Base-by-base conservation (phyloP, 2,329 filamentous ascomycete genomes). In the Aspergillus proliferans region DNA sequence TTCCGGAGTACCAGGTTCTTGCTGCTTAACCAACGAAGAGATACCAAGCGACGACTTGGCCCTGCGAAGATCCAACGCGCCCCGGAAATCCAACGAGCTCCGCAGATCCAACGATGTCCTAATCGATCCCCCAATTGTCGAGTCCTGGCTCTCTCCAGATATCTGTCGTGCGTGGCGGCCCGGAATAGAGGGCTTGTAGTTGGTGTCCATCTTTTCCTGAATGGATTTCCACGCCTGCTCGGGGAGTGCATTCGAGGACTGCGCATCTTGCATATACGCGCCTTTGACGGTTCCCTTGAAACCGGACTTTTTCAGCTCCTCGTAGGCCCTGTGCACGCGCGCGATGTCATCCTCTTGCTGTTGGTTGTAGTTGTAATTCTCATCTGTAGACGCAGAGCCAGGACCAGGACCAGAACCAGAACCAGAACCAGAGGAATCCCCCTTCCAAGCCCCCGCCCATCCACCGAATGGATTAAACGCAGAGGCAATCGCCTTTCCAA, bases 381-480 rank as follows among this genome's bases (percentile, higher is more conserved):
- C 52, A 44, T 77, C 72, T 12, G 73, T 70, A 28, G 61, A 40
- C 3, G 15, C 38, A 40, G 38, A 12, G 7, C 38, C 38, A 12
- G 38, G 5, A 30, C 38, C 38, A 12, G 38, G 5, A 30, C 26
- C 26, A 22, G 22, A 22, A 22, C 22, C 70, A 26, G 61, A 40
- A 12, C 19, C 38, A 22, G 38, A 12, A 12, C 15, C 15, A 39
- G 36, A 18, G 15, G 15, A 4, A 22, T 10, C 38, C 10, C 38
- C 67, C 56, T 72, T 75, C 73, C 74, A 78, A 28, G 70, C 63
- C 38, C 65, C 66, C 21, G 64, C 66, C 73, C 74, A 76, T 10
- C 74, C 62, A 10, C 74, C 75, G 45, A 76, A 70, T 3, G 79
- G 76, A 52, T 79, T 79, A 60, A 82, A 80, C 18, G 73, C 73